Conservation (phyloP, 225 moss, liverwort and hornwort species). For the Bryum argenteum region DNA sequence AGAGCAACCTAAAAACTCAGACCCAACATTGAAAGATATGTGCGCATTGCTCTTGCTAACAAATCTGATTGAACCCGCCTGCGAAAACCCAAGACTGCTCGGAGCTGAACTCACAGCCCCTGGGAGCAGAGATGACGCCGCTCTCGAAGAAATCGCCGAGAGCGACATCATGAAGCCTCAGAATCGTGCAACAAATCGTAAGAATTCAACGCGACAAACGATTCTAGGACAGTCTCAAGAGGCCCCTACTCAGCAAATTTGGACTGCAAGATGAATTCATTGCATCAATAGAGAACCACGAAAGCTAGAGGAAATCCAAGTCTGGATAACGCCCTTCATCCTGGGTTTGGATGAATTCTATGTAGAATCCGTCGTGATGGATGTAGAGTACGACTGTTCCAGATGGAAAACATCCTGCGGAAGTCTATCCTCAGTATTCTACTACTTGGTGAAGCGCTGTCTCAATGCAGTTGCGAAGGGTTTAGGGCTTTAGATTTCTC, state of each 20-base stretch:
- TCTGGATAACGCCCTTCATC: conserved; percentile 51
- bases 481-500: conserved; percentile 27
- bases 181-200: background rate
- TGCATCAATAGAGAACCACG: background rate
- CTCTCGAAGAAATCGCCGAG: conserved; percentile 45
- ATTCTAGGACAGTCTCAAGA: background rate
- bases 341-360: conserved; percentile 30
- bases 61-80: conserved; percentile 31
- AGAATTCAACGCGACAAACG: background rate
- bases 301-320: conserved; percentile 32
- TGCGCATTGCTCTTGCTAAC: conserved; percentile 9
- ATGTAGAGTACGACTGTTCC: conserved; percentile 17
- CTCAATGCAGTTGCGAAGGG: conserved; percentile 8
- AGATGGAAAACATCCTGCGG: background rate
- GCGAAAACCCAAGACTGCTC: conserved; percentile 36
- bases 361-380: background rate
- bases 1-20: conserved; percentile 41
- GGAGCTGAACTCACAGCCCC: conserved; percentile 45
- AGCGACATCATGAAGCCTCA: conserved; percentile 37
- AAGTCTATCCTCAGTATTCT: conserved; percentile 23
- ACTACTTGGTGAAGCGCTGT: background rate
- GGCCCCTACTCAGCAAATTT: conserved; percentile 4
- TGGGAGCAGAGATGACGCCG: conserved; percentile 50
- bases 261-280: background rate
- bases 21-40: conserved; percentile 16